Evolutionary conservation across 2,329 filamentous ascomycete genomes (phyloP), one percentile per base, ranked within the genome.

Genomic region (Penicillium frequentans): DNA sequence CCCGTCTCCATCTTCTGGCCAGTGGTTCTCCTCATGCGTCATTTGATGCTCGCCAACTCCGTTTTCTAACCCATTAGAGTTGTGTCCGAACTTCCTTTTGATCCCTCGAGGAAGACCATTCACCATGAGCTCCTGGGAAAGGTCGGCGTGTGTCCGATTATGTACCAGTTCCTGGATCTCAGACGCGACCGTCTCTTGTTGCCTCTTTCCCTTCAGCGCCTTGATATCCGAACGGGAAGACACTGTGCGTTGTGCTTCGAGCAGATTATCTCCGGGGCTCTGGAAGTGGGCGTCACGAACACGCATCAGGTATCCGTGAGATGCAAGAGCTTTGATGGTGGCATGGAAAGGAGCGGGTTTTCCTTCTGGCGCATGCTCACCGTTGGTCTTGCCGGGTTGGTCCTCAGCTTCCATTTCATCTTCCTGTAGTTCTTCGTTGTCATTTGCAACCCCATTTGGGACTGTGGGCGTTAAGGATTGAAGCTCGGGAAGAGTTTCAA

Each of bases 251-350:
- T 74, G 66, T 14, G 74, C 73, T 51, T 75, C 70, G n/a, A 77
- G 61, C n/a, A 64, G 59, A 39, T 73, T 75, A 56, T 78, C 75
- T 3, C 68, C 65, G n/a, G 69, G 66, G 51, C 73, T 77, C 50
- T 77, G 75, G 52, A 77, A 75, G 49, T 77, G 72, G 14, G 70
- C 69, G 35, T 77, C 75, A 27, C 72, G 66, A 27, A 77, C 70
- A 6, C 73, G 73, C 42, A 70, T 64, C 26, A 78, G 71, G 55
- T 75, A 77, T 19, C 75, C 75, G 60, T 77, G 75, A 6, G 72
- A 73, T 5, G 75, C 75, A 42, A 78, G 68, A 35, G 64, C 65
- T 48, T 73, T 75, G 48, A 78, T 63, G 7, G 73, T 74, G n/a
- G 73, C 62, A 49, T 75, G 70, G 21, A 77, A 67, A 27, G 66